Base-by-base conservation (phyloP, 257 asterid genomes). In the Rauvolfia tetraphylla region DNA sequence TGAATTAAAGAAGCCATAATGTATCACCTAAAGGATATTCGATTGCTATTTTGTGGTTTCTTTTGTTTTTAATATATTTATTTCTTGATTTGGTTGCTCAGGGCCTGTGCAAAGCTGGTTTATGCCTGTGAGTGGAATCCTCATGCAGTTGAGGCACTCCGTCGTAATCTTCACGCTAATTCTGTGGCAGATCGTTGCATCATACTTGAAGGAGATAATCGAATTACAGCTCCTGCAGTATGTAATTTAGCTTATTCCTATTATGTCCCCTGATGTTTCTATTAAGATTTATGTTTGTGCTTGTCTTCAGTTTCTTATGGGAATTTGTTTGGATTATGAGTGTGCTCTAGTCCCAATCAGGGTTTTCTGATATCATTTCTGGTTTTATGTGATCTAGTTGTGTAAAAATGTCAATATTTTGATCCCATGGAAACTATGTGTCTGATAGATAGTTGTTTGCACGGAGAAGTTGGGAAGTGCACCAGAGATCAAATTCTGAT, bases 91-190 rank as follows among this genome's bases (percentile, higher is more conserved):
- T 75, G 78, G 67, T 74, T 77, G 54, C 63, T 71, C 87, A 95
- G 98, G 90, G 93, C 97, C 68, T 81, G 83, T 36, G 98, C 97
- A 34, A 90, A 91, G 84, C 73, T 86, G 84, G 95, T 95, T 65
- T 95, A 95, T 83, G 98, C 99, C 34, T 95, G 99, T 82, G 97
- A 95, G 84, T 93, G 99, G 99, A 91, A 95, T 79, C 96, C 95
- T 73, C 88, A 87, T 75, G 98, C 99, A 38, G 78, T 93, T 68
- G 92, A 90, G 86, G 98, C 98, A 78, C 97, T 95, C 67, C 90
- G 67, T 33, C 95, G 81, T 58, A 95, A 95, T 82, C 89, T 93
- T 74, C 70, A 61, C 72, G 88, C 86, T 78, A 95, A 95, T 84
- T 76, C 81, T 68, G 99, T 95, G 81, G 92, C 90, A 80, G 98